Conservation (phyloP, 805 yeast genomes). For the Candida xyloterini region DNA sequence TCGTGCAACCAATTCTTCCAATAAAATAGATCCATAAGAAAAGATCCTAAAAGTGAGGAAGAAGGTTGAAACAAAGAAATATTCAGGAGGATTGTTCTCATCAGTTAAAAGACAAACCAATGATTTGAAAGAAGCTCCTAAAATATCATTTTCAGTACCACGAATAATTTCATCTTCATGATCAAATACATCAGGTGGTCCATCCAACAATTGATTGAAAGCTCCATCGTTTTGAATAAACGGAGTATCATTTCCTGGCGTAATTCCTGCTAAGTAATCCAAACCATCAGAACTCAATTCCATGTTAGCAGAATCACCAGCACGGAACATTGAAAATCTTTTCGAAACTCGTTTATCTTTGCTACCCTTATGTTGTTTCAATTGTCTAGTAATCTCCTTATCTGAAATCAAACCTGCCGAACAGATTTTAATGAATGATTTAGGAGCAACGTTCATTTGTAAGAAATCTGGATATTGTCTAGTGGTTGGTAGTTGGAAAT, state of each 20-base stretch:
- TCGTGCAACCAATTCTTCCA: constrained; percentile 64
- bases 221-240: constrained; percentile 28
- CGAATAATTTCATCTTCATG: constrained; percentile 46
- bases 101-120: constrained; percentile 64
- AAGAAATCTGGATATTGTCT: constrained; percentile 68
- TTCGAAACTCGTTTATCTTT: constrained; percentile 31
- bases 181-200: constrained; percentile 11
- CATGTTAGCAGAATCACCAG: constrained; percentile 49
- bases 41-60: constrained; percentile 74
- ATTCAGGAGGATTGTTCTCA: constrained; percentile 60
- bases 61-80: constrained; percentile 68
- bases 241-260: constrained; percentile 27
- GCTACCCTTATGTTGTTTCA: constrained; percentile 20
- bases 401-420: constrained; percentile 55
- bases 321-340: constrained; percentile 49
- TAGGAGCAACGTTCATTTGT: constrained; percentile 54
- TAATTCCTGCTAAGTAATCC: constrained; percentile 35
- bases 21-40: constrained; percentile 60
- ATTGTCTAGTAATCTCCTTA: constrained; percentile 31
- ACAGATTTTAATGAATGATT: constrained; percentile 57
- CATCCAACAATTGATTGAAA: constrained; percentile 18
- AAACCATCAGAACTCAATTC: constrained; percentile 48
- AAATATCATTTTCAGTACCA: constrained; percentile 48
- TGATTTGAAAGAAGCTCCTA: constrained; percentile 73
- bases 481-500: constrained; percentile 55